Percentiles rank a stretch among this genome's conserved stretches.
Evolutionary conservation across 2,329 filamentous ascomycete species (phyloP).

Genomic region (Paraphoma chrysanthemicola): DNA sequence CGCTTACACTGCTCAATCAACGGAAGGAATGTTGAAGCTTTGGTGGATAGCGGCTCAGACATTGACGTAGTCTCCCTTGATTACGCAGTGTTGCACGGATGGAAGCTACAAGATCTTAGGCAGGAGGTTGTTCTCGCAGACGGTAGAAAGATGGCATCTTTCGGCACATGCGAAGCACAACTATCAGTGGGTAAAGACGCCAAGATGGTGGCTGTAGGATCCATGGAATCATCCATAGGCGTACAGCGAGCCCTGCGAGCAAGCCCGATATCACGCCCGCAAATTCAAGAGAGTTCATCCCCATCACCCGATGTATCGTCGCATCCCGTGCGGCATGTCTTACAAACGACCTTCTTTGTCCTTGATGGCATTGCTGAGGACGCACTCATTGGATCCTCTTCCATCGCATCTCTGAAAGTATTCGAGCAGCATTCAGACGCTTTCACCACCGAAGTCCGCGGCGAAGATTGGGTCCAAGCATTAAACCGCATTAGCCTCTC

Average conservation of each 20-base stretch:
- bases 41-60: neutral
- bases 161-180: neutral
- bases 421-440: neutral
- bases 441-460: neutral
- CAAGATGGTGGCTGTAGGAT: neutral
- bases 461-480: neutral
- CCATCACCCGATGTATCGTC: neutral
- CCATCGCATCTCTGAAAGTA: neutral
- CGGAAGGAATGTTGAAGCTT: neutral
- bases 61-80: neutral
- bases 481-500: neutral
- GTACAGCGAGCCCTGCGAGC: neutral
- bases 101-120: neutral
- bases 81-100: neutral
- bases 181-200: neutral
- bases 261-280: neutral
- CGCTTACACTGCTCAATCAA: neutral
- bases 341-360: neutral
- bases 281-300: neutral
- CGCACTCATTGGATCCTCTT: neutral
- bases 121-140: neutral
- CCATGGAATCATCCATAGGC: neutral
- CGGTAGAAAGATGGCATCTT: neutral
- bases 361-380: neutral
- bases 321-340: neutral